Percentiles rank a stretch among this genome's conserved stretches.
Evolutionary conservation across 2,329 filamentous ascomycete species (phyloP).

Genomic region (Aureobasidium musti): DNA sequence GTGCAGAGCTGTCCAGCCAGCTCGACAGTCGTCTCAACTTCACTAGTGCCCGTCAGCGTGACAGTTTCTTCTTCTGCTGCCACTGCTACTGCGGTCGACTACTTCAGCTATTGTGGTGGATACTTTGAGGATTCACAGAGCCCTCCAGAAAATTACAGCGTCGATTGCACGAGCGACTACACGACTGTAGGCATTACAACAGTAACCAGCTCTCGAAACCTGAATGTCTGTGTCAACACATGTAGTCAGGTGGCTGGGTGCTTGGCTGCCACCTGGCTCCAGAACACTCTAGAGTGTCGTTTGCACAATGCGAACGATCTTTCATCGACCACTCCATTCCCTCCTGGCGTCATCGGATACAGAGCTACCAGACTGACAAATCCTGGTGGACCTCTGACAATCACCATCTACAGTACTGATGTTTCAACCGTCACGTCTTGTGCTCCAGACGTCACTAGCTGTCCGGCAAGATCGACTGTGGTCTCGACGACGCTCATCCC

Average conservation of each 20-base stretch:
- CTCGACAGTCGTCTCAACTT: conserved; percentile 24
- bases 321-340: conserved; percentile 23
- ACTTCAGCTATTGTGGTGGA: background rate
- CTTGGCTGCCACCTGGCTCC: conserved; percentile 7
- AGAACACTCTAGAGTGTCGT: background rate
- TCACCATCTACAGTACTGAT: conserved; percentile 28
- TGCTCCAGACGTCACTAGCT: conserved; percentile 26
- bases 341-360: conserved; percentile 1
- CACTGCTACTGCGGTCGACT: background rate
- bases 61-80: background rate
- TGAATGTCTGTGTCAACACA: conserved; percentile 2
- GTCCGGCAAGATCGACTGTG: conserved; percentile 24
- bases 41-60: conserved; percentile 17
- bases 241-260: background rate
- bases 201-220: background rate
- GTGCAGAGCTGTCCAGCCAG: conserved; percentile 28
- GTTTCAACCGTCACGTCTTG: conserved; percentile 24
- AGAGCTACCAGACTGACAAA: conserved; percentile 14
- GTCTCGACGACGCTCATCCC: conserved; percentile 15
- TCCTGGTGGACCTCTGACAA: conserved; percentile 15
- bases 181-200: background rate
- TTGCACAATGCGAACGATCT: background rate
- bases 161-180: conserved; percentile 14
- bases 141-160: background rate
- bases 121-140: background rate